Percentiles rank a stretch among this genome's conserved stretches.
phyloP scores from a whole-genome alignment of 768 basidiomycete genomes.

The Serendipita sp. region DNA sequence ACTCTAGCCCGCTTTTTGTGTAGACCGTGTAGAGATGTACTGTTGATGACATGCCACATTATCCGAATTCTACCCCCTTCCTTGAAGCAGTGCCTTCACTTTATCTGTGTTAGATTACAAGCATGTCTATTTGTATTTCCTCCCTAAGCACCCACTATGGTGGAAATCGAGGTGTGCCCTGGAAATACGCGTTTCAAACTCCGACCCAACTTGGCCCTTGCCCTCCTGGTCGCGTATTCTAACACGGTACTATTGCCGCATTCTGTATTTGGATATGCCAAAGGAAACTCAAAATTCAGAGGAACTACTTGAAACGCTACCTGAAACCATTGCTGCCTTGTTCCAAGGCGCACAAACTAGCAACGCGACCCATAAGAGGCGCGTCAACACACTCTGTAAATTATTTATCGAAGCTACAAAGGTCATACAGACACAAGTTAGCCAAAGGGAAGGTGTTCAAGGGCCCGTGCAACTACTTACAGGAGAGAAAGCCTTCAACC shows the following conservation, averaged over 20 bases:
- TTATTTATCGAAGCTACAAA: slow-evolving; percentile 50
- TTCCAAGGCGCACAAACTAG: slow-evolving; percentile 67
- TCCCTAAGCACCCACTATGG: too few species aligned
- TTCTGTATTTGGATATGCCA: background rate
- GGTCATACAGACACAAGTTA: slow-evolving; percentile 26
- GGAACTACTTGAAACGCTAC: background rate
- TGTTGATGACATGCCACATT: too few species aligned
- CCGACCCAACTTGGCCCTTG: background rate
- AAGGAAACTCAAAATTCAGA: background rate
- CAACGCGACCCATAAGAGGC: slow-evolving; percentile 75
- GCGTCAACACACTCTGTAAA: slow-evolving; percentile 66
- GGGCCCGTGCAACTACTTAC: slow-evolving; percentile 29
- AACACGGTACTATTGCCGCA: too few species aligned
- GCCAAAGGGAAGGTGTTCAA: slow-evolving; percentile 26
- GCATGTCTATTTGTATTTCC: too few species aligned
- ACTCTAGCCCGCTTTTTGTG: too few species aligned
- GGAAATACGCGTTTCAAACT: background rate
- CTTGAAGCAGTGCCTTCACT: too few species aligned
- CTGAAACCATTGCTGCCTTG: slow-evolving; percentile 36
- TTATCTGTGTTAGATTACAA: too few species aligned
- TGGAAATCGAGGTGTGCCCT: too few species aligned
- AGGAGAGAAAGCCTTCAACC: slow-evolving; percentile 63
- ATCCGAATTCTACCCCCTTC: too few species aligned
- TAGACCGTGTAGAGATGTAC: too few species aligned
- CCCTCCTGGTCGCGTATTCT: too few species aligned